These are phyloP conservation scores for Pilatotrama ljubarskyi DNA, from an alignment of 768 basidiomycete species.

Conservation along the genomic window DNA sequence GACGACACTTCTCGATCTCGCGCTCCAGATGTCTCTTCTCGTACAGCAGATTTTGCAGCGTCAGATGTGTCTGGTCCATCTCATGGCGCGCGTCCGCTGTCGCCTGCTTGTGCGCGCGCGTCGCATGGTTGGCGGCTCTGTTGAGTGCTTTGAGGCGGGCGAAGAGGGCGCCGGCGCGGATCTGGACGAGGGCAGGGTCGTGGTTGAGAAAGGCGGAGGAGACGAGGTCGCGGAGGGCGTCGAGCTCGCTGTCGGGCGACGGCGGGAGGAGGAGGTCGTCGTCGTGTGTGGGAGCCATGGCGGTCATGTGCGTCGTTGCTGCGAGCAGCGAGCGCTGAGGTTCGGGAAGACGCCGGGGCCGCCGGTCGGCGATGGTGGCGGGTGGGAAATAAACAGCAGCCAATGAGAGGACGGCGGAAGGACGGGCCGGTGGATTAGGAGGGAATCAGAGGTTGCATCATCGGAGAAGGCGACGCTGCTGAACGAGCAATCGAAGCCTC, in stretches of 20 bases:
- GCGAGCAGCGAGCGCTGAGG: not conserved
- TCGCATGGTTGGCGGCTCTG: constrained; percentile 68
- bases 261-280: constrained; percentile 32
- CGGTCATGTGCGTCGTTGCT: constrained; percentile 14
- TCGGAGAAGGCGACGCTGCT: constrained; percentile 15
- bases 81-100: constrained; percentile 76
- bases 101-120: constrained; percentile 70
- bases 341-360: not conserved
- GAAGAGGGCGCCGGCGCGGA: constrained; percentile 74
- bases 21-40: constrained; percentile 88
- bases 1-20: constrained; percentile 90
- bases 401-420: constrained; percentile 10
- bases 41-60: constrained; percentile 83
- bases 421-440: constrained; percentile 20
- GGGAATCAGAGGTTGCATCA: constrained; percentile 21
- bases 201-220: constrained; percentile 41
- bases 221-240: constrained; percentile 65
- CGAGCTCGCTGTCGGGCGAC: constrained; percentile 53
- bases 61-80: constrained; percentile 89
- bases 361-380: constrained; percentile 8
- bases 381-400: constrained; percentile 11
- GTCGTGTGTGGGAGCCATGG: constrained; percentile 33
- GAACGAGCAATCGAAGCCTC: constrained; percentile 21
- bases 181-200: constrained; percentile 54
- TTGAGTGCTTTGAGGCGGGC: constrained; percentile 79